Conservation (phyloP, 192 early-diverging fungal species). For the Coemansia javaensis region DNA sequence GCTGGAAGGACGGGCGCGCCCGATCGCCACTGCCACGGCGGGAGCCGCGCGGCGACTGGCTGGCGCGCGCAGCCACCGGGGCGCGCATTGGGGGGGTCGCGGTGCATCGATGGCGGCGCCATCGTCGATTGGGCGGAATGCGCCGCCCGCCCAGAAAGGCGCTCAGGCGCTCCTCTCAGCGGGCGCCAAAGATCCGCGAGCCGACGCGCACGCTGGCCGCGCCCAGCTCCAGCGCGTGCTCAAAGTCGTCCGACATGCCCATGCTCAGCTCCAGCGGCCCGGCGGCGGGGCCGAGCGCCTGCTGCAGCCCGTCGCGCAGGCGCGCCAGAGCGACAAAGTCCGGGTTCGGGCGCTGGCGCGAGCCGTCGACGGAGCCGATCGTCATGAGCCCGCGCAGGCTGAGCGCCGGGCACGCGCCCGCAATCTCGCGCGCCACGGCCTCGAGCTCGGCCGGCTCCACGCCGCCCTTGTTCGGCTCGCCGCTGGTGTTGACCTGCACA, state of each 20-base stretch:
- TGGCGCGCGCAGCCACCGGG: too few relatives aligned
- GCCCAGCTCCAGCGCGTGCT: conserved; percentile 75
- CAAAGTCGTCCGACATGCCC: conserved; percentile 98
- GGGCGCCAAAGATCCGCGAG: conserved; percentile 82
- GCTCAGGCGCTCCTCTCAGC: conserved; percentile 17
- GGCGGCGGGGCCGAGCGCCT: conserved; percentile 13
- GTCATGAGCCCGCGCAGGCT: conserved; percentile 89
- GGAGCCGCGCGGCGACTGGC: too few relatives aligned
- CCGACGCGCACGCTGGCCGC: conserved; percentile 94
- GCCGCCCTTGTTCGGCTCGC: conserved; percentile 84
- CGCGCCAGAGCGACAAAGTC: conserved; percentile 44
- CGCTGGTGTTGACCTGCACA: conserved; percentile 93
- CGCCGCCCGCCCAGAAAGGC: background rate
- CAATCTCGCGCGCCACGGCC: conserved; percentile 60
- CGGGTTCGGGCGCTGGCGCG: conserved; percentile 43
- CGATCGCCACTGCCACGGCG: too few relatives aligned
- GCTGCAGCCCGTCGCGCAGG: conserved; percentile 31
- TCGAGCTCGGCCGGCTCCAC: conserved; percentile 53
- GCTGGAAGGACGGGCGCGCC: too few relatives aligned
- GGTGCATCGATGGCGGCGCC: background rate
- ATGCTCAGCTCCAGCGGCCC: conserved; percentile 84
- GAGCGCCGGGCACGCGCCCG: conserved; percentile 61
- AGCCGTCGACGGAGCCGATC: conserved; percentile 72
- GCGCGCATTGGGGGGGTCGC: too few relatives aligned
- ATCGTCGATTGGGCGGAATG: background rate